Base-by-base conservation (phyloP, 805 yeast genomes). In the Blastobotrys attinorum region DNA sequence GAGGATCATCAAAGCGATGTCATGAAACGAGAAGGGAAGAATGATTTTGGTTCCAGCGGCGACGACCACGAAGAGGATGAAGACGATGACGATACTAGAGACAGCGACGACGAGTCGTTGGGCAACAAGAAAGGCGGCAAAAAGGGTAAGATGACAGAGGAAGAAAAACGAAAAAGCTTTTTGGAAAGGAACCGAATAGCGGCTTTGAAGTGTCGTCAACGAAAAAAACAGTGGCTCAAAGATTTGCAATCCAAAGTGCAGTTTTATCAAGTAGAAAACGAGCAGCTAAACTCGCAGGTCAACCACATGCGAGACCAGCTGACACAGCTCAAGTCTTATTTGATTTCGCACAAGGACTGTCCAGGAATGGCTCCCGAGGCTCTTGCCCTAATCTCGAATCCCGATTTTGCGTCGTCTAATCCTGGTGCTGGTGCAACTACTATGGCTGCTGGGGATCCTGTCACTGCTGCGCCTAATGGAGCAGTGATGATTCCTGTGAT, bases 121-220 rank as follows among this genome's bases (percentile, higher is more conserved):
- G n/a, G n/a, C n/a, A n/a, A n/a, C 17, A 15, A 31, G 34, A 20
- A 27, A 32, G 23, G 50, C 34, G 40, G 40, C 5, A n/a, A 32
- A 4, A 38, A 39, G 39, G 46, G 47, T 39, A 45, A 58, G 58
- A 46, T 75, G 75, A 45, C 84, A 65, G 62, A 84, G 68, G 95
- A 85, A 64, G 75, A 81, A 65, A 87, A 84, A 57, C 75, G 89
- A 50, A 78, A 72, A 59, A 81, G 70, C 58, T 90, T 77, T 56
- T 64, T 92, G 51, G 98, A 92, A 60, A 72, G 97, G 50, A 92
- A 92, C 62, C 73, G 98, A 46, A 77, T 92, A 7, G 98, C 98
- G 0, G 98, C 98, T 0, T 79, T 92, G 20, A 89, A 88, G 60
- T 92, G 97, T 69, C 76, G 98, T 47, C 95, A 85, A 63, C 76